These are phyloP conservation scores for Penicillium lividum DNA, from an alignment of 495 filamentous ascomycete genomes.

Conservation along the genomic window DNA sequence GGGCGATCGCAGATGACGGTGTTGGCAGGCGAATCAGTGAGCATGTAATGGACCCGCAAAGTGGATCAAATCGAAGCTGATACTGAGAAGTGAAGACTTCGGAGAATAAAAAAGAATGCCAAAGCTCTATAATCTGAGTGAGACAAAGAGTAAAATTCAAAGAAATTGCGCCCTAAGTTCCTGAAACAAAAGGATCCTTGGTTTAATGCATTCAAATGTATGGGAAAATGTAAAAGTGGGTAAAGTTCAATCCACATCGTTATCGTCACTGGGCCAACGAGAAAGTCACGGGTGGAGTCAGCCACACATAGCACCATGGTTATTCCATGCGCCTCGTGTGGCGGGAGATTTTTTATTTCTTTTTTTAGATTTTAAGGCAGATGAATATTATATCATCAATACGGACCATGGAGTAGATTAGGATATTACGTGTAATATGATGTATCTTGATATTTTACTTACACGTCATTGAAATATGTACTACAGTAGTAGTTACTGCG, in stretches of 20 bases:
- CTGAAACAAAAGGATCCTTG: constrained; percentile 22
- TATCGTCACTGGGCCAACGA: constrained; percentile 46
- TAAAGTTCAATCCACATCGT: constrained; percentile 8
- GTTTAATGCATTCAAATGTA: constrained; percentile 1
- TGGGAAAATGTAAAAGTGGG: constrained; percentile 5
- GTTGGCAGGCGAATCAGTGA: constrained; percentile 30
- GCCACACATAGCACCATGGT: constrained; percentile 1
- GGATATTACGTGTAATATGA: too few species aligned
- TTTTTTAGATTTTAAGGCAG: constrained; percentile 16
- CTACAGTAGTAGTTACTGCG: not conserved
- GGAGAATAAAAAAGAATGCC: not conserved
- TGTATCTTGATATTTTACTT: not conserved
- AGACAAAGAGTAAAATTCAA: not conserved
- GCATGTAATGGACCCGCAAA: constrained; percentile 10
- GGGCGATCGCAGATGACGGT: constrained; percentile 24
- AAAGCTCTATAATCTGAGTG: not conserved
- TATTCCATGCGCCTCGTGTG: constrained; percentile 14
- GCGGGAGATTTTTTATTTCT: constrained; percentile 12
- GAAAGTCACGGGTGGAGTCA: constrained; percentile 12
- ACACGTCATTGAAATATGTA: not conserved
- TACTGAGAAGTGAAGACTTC: not conserved
- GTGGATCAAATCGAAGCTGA: constrained; percentile 1
- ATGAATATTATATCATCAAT: not conserved
- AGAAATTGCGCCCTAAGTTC: not conserved
- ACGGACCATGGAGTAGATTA: too few species aligned